These are phyloP conservation scores for Clonostachys solani DNA, from an alignment of 2,329 filamentous ascomycete species.

Conservation along the genomic window DNA sequence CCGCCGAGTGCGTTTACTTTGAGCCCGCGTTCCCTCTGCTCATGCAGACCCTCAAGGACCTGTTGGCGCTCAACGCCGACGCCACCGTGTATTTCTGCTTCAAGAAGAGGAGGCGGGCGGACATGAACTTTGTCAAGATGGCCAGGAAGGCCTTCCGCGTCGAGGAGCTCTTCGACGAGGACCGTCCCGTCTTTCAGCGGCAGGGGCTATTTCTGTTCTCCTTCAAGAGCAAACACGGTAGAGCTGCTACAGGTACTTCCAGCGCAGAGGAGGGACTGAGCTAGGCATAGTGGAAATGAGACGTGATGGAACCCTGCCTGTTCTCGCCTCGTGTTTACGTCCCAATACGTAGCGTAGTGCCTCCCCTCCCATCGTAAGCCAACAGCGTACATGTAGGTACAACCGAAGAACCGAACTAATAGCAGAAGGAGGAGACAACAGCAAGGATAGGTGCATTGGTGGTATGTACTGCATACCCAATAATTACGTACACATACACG, in stretches of 20 bases:
- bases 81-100: constrained; percentile 79
- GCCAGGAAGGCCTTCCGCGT: constrained; percentile 64
- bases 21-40: constrained; percentile 92
- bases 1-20: constrained; percentile 95
- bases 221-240: constrained; percentile 36
- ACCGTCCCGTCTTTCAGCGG: constrained; percentile 50
- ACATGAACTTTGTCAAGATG: constrained; percentile 70
- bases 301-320: neutral
- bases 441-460: no score
- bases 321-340: neutral
- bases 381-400: neutral
- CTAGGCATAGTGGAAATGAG: no score
- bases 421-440: no score
- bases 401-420: neutral
- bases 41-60: constrained; percentile 68
- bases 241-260: neutral
- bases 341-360: neutral
- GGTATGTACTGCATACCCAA: no score
- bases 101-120: constrained; percentile 83
- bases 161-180: constrained; percentile 58
- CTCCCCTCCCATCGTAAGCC: no score
- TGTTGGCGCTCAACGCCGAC: constrained; percentile 68
- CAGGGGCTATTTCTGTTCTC: constrained; percentile 58
- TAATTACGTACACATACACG: no score
- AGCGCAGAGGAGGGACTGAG: neutral